These are phyloP conservation scores for Nitzschia inconspicua DNA, from an alignment of 108 stramenopile species.

Conservation along the genomic window DNA sequence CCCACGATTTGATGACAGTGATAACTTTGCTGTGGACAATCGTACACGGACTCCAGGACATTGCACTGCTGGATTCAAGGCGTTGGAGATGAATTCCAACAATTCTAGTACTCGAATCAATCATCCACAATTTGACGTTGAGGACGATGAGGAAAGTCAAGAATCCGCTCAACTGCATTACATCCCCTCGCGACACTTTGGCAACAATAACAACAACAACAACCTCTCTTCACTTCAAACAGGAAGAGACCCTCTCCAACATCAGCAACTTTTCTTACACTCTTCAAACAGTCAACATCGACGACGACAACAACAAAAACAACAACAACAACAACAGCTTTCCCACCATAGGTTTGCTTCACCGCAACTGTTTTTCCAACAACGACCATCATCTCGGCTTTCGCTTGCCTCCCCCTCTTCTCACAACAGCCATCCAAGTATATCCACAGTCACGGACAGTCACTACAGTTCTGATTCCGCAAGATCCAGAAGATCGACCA, in stretches of 20 bases:
- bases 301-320: not conserved
- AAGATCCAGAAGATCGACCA: not conserved
- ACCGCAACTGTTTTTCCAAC: conserved; percentile 1
- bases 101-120: not conserved
- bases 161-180: not conserved
- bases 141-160: not conserved
- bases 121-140: not conserved
- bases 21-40: conserved; percentile 13
- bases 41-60: conserved; percentile 15
- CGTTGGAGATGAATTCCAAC: too few species aligned
- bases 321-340: not conserved
- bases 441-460: not conserved
- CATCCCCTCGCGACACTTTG: conserved; percentile 11
- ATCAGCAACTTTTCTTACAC: not conserved
- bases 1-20: not conserved
- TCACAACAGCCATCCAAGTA: not conserved
- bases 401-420: conserved; percentile 3
- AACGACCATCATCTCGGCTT: not conserved
- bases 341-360: not conserved
- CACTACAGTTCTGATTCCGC: not conserved
- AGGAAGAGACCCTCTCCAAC: not conserved
- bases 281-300: not conserved
- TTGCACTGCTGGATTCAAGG: too few species aligned
- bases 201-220: not conserved
- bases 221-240: not conserved